Evolutionary conservation across 2,329 filamentous ascomycete species (phyloP).

Genomic region (Cryphonectria parasitica): DNA sequence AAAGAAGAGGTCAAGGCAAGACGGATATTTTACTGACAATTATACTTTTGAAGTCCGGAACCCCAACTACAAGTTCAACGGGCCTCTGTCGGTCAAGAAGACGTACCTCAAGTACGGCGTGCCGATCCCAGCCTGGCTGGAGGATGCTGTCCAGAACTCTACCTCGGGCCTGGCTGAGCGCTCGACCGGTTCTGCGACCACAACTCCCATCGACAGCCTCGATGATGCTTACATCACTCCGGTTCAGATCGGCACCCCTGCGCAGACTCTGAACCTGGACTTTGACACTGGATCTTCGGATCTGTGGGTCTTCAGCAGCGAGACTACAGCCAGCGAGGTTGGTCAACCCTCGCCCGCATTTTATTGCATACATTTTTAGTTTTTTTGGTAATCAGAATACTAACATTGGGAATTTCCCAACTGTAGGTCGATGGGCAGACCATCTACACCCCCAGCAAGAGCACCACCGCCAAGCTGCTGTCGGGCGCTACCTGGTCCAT

Average conservation of each 20-base stretch:
- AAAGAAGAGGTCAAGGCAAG: neutral
- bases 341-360: neutral
- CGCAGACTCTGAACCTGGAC: conserved; percentile 48
- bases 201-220: conserved; percentile 31
- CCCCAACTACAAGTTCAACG: conserved; percentile 29
- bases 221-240: conserved; percentile 41
- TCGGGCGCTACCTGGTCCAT: conserved; percentile 38
- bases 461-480: conserved; percentile 36
- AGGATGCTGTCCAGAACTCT: conserved; percentile 24
- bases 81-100: conserved; percentile 31
- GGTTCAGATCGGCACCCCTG: conserved; percentile 44
- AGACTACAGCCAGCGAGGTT: conserved; percentile 31
- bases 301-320: conserved; percentile 43
- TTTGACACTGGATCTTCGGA: conserved; percentile 53
- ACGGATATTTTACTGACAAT: too few species aligned
- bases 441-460: conserved; percentile 37
- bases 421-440: conserved; percentile 35
- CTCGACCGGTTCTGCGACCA: conserved; percentile 28
- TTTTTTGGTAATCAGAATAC: conserved; percentile 26
- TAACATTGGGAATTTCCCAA: conserved; percentile 26
- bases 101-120: conserved; percentile 32
- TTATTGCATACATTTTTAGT: conserved; percentile 7
- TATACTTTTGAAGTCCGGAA: conserved; percentile 24
- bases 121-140: conserved; percentile 27
- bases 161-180: conserved; percentile 20